These are phyloP conservation scores for Sporothrix pseudoabietina DNA, from an alignment of 2,329 filamentous ascomycete genomes.

Conservation along the genomic window DNA sequence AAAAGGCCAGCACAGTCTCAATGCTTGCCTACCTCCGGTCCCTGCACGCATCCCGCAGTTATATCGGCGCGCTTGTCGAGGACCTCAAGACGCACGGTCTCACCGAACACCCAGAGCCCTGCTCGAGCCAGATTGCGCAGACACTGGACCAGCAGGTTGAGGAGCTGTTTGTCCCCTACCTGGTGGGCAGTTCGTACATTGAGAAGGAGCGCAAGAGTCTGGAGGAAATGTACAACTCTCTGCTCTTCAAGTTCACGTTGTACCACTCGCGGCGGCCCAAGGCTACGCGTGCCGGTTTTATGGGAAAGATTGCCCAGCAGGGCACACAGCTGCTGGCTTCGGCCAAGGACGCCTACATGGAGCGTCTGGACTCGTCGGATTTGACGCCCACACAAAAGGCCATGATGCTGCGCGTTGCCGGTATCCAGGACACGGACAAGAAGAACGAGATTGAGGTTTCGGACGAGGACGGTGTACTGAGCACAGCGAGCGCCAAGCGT, in stretches of 20 bases:
- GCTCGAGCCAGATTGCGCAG: conserved; percentile 79
- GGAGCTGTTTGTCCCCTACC: conserved; percentile 73
- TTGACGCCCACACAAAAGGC: conserved; percentile 84
- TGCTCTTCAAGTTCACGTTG: conserved; percentile 96
- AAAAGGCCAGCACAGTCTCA: conserved; percentile 90
- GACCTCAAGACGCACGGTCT: conserved; percentile 92
- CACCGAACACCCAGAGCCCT: conserved; percentile 91
- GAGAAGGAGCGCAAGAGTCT: conserved; percentile 69
- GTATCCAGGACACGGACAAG: conserved; percentile 73
- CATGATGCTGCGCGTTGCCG: conserved; percentile 87
- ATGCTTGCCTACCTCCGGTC: conserved; percentile 89
- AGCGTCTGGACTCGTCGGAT: conserved; percentile 84
- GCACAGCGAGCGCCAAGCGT: conserved; percentile 84
- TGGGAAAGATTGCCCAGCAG: conserved; percentile 86
- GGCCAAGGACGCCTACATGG: conserved; percentile 88
- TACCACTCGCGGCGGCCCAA: conserved; percentile 89
- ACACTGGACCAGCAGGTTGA: conserved; percentile 75
- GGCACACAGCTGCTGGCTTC: conserved; percentile 85
- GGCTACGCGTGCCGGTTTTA: conserved; percentile 78
- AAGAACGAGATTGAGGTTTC: conserved; percentile 88
- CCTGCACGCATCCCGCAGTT: conserved; percentile 85
- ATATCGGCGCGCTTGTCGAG: conserved; percentile 84
- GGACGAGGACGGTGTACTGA: conserved; percentile 84
- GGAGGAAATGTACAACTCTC: conserved; percentile 82
- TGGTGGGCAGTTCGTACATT: conserved; percentile 70